These are phyloP conservation scores for Dothideomycetidae sp. DNA, from an alignment of 2,329 filamentous ascomycete genomes.

Conservation along the genomic window DNA sequence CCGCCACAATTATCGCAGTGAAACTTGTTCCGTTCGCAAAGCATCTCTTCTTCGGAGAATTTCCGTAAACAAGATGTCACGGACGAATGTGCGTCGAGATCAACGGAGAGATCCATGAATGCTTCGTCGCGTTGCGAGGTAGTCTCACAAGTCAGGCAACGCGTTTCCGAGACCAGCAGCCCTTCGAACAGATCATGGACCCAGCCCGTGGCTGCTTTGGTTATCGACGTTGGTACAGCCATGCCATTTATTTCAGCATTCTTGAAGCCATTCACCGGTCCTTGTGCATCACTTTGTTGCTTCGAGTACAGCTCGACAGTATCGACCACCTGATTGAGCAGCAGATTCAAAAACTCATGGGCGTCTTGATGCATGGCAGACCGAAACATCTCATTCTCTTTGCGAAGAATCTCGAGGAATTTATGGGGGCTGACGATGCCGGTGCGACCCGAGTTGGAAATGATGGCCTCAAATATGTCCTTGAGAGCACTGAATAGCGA, in stretches of 20 bases:
- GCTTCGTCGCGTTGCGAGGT: constrained; percentile 90
- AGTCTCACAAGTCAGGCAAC: constrained; percentile 91
- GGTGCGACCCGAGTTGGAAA: constrained; percentile 65
- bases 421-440: constrained; percentile 85
- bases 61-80: constrained; percentile 91
- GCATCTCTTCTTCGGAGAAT: constrained; percentile 96
- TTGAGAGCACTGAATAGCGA: constrained; percentile 89
- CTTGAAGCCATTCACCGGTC: constrained; percentile 13
- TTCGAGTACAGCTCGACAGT: constrained; percentile 83
- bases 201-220: constrained; percentile 43
- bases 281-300: constrained; percentile 23
- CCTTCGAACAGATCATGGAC: constrained; percentile 97
- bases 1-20: constrained; percentile 96
- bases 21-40: constrained; percentile 97
- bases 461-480: constrained; percentile 87
- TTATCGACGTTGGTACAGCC: constrained; percentile 19
- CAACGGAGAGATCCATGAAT: constrained; percentile 90
- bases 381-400: constrained; percentile 93
- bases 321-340: constrained; percentile 90
- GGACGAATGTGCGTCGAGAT: constrained; percentile 86
- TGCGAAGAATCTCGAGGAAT: constrained; percentile 84
- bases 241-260: constrained; percentile 15
- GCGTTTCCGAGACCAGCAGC: constrained; percentile 84
- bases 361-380: constrained; percentile 97
- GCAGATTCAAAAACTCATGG: constrained; percentile 87